Evolutionary conservation across 2,329 filamentous ascomycete genomes (phyloP), one percentile per base, ranked within the genome.

Genomic region (Fusarium nanum): DNA sequence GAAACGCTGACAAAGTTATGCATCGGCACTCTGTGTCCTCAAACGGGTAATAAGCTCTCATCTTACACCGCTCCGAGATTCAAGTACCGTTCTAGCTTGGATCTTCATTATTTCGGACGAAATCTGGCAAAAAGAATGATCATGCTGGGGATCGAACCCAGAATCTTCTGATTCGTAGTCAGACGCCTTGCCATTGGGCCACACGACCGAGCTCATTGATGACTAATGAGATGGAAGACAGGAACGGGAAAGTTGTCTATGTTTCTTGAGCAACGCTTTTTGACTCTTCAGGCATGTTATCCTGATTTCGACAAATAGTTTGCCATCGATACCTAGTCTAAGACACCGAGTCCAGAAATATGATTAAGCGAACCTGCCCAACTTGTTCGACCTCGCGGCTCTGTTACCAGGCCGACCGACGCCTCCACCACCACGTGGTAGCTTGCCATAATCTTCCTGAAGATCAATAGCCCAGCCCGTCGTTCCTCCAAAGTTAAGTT

Each of bases 91-190:
- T 27, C 25, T 27, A 27, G 25, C 25, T 27, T 27, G 25, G 25
- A 27, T 27, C 25, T 27, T 27, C 25, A 10, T 27, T 27, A 3
- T 27, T 27, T 25, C 25, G 7, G 7, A 23, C 22, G 2, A 23
- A 2, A 32, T 13, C 1, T 14, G 27, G 20, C 20, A 58, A 64
- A 64, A 64, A 59, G 16, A 5, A 27, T 67, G 64, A 67, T 67
- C 64, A 68, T 54, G 64, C 57, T 68, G 64, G 64, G 64, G 64
- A 67, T 67, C 64, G 64, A 67, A 67, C 64, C 64, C 64, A 68
- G 64, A 67, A 67, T 67, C 64, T 67, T 67, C 64, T 67, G 64
- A 67, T 67, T 67, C 64, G 64, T 67, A 67, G 64, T 67, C 64
- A 67, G 64, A 67, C 64, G 64, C 64, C 64, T 67, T 67, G 64